Percentiles rank a stretch among this genome's conserved stretches.
Conservation (phyloP, 352 stramenopile species). For the Globisporangium paroecandrum region DNA sequence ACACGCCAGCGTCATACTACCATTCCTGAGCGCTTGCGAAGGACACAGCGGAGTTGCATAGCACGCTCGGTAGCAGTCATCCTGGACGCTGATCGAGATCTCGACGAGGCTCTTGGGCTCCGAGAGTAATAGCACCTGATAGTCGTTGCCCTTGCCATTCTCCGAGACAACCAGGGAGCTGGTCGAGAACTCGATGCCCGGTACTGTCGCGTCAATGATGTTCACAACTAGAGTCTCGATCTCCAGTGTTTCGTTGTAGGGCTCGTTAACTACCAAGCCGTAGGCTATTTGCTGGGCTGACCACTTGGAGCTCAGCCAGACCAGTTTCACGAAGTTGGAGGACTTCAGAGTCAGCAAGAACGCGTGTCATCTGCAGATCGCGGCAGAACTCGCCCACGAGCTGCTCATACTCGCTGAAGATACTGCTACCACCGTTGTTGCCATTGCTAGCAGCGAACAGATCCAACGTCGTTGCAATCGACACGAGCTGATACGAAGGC, state of each 20-base stretch:
- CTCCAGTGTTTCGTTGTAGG: slow-evolving; percentile 22
- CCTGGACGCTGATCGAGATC: slow-evolving; percentile 42
- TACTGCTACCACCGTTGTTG: neutral
- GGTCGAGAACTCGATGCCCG: slow-evolving; percentile 67
- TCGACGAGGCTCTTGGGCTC: slow-evolving; percentile 51
- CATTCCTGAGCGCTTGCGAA: slow-evolving; percentile 21
- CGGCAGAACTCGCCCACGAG: slow-evolving; percentile 29
- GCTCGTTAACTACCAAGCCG: slow-evolving; percentile 23
- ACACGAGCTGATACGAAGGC: slow-evolving; percentile 32
- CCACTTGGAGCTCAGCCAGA: slow-evolving; percentile 42
- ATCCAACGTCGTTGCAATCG: slow-evolving; percentile 20
- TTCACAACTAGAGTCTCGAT: slow-evolving; percentile 21
- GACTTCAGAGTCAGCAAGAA: slow-evolving; percentile 8
- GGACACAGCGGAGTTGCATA: slow-evolving; percentile 28
- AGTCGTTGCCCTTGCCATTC: slow-evolving; percentile 64
- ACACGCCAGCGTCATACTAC: slow-evolving; percentile 2
- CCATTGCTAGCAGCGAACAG: neutral
- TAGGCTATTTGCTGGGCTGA: slow-evolving; percentile 27
- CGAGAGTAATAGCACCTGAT: slow-evolving; percentile 64
- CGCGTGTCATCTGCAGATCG: slow-evolving; percentile 21
- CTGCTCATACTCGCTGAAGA: slow-evolving; percentile 16
- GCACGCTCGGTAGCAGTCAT: slow-evolving; percentile 59
- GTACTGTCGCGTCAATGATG: slow-evolving; percentile 52
- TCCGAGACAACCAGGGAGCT: slow-evolving; percentile 62
- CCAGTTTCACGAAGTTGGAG: slow-evolving; percentile 15